Evolutionary conservation across 495 filamentous ascomycete species (phyloP), one percentile per base, ranked within the genome.

Genomic region (Penicillium ucsense): DNA sequence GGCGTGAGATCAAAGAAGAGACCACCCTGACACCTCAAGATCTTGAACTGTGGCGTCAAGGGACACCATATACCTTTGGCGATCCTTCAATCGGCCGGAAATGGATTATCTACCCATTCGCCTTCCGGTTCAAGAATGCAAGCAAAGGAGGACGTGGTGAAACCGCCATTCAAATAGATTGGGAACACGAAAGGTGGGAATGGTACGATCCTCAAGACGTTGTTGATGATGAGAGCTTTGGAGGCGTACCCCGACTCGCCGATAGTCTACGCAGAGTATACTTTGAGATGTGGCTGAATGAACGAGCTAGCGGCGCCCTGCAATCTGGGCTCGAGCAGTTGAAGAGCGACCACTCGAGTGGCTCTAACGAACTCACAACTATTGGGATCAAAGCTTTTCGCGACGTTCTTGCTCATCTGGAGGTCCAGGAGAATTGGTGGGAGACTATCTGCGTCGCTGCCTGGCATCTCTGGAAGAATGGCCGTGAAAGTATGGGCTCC

Each of bases 91-190:
- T 83, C 8, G 57, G 66, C 8, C 75, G 78, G 4, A 61, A 74
- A 55, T 86, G 81, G 82, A 84, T 68, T 5, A 66, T 86, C 36
- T 68, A 80, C 43, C 79, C 82, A 3, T 84, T 85, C 51, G 70
- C 70, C 1, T 86, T 79, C 50, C 64, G 64, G 6, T 66, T 84
- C 8, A 76, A 73, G 36, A 49, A 57, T 1, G 20, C 45, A 10
- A 34, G 50, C 2, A 59, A 64, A 31, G 10, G 46, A 33, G 55
- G 46, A 7, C 42, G 43, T 5, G 59, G 67, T 6, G 67, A 70
- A 31, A 59, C 59, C 0, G 62, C 59, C 5, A 81, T 85, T 43
- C 55, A 55, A 8, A 71, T 75, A 31, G 75, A 85, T 61, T 83
- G 81, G 80, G 83, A 86, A 54, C 80, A 85, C 51, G 72, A 77